Conservation (phyloP, 192 early-diverging fungal genomes). For the Coemansia sp. region DNA sequence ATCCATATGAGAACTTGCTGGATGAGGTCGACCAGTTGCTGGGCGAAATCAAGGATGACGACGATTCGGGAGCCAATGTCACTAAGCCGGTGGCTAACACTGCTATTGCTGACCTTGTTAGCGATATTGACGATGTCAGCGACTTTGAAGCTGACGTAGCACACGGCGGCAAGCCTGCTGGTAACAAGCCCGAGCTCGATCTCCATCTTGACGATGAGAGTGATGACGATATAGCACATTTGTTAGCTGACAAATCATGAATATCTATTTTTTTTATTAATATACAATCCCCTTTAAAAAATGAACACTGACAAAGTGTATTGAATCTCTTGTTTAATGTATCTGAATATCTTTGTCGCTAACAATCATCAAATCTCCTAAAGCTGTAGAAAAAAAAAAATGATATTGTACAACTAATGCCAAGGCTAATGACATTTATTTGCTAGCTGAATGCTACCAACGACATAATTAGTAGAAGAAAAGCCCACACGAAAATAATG, state of each 20-base stretch:
- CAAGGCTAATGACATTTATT: no score
- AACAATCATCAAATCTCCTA: no score
- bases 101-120: neutral
- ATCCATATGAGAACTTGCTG: slow-evolving; percentile 54
- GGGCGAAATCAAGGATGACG: slow-evolving; percentile 48
- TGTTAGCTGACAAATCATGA: slow-evolving; percentile 19
- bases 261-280: neutral
- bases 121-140: slow-evolving; percentile 10
- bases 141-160: neutral
- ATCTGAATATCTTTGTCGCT: no score
- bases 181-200: slow-evolving; percentile 28
- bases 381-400: no score
- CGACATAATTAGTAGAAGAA: no score
- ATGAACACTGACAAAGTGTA: neutral
- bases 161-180: neutral
- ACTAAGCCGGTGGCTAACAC: neutral
- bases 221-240: slow-evolving; percentile 31
- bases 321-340: neutral
- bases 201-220: slow-evolving; percentile 37
- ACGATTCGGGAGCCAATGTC: slow-evolving; percentile 16
- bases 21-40: slow-evolving; percentile 58
- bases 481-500: no score
- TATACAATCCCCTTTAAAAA: neutral
- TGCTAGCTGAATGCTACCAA: no score
- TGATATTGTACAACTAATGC: no score